These are phyloP conservation scores for Ascochyta rabiei DNA, from an alignment of 2,329 filamentous ascomycete species.

Conservation along the genomic window DNA sequence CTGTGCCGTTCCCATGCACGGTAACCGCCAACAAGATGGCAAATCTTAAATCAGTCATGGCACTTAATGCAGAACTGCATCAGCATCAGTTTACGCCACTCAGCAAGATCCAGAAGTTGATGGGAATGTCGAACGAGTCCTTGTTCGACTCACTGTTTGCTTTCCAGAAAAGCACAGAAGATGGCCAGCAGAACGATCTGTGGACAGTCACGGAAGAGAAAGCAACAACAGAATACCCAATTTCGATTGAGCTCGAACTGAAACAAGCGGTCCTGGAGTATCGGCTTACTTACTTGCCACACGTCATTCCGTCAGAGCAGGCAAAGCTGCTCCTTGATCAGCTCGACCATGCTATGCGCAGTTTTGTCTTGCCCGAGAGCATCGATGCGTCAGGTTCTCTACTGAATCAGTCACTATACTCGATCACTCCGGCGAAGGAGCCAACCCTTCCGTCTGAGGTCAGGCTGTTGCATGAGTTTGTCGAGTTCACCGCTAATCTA, in stretches of 20 bases:
- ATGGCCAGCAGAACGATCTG: constrained; percentile 34
- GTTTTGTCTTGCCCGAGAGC: constrained; percentile 60
- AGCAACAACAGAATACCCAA: constrained; percentile 74
- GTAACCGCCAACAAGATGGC: constrained; percentile 61
- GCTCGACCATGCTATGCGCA: constrained; percentile 69
- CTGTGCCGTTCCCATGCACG: constrained; percentile 72
- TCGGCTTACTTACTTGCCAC: constrained; percentile 68
- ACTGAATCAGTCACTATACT: constrained; percentile 58
- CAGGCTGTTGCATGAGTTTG: constrained; percentile 74
- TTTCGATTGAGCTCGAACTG: constrained; percentile 81
- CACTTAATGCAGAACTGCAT: constrained; percentile 67
- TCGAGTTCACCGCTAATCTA: constrained; percentile 66
- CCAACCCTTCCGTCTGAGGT: constrained; percentile 63
- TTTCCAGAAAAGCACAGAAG: constrained; percentile 68
- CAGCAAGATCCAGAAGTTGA: constrained; percentile 72
- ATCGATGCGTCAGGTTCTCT: constrained; percentile 49
- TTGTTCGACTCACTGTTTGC: constrained; percentile 87
- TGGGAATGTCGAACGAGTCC: constrained; percentile 66
- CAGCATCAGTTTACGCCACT: constrained; percentile 76
- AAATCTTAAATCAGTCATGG: constrained; percentile 68
- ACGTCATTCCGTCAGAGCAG: constrained; percentile 71
- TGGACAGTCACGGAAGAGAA: constrained; percentile 71
- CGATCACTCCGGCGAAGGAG: constrained; percentile 68
- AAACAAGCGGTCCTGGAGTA: constrained; percentile 60
- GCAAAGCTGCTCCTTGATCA: constrained; percentile 71